phyloP scores from a whole-genome alignment of 2,329 filamentous ascomycete species.

The Chaetomiaceae sp. region DNA sequence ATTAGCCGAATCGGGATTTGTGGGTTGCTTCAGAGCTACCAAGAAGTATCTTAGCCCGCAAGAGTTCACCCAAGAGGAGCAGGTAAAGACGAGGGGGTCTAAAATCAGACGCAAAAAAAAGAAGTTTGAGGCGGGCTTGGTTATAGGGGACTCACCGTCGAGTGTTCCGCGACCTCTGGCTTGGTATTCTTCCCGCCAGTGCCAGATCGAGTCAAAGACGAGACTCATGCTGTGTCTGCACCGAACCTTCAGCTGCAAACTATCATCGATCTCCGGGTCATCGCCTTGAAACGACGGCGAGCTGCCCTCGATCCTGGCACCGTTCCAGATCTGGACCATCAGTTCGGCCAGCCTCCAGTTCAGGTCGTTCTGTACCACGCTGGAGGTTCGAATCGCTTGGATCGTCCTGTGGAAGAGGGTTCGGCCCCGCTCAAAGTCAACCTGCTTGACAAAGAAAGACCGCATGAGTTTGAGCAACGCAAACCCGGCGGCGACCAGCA shows the following conservation, averaged over 20 bases:
- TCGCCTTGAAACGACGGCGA: constrained; percentile 46
- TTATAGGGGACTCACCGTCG: constrained; percentile 55
- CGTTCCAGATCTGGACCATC: constrained; percentile 85
- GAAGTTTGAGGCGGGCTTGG: neutral
- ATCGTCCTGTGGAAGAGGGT: constrained; percentile 69
- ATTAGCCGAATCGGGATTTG: constrained; percentile 73
- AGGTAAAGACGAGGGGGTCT: constrained; percentile 12
- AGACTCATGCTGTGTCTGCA: constrained; percentile 82
- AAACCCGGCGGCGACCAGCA: constrained; percentile 77
- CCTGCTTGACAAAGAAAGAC: constrained; percentile 69
- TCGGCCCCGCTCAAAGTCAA: constrained; percentile 64
- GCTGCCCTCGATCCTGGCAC: constrained; percentile 50
- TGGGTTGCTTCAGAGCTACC: constrained; percentile 76
- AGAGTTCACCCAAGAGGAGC: constrained; percentile 25
- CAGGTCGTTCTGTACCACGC: constrained; percentile 72
- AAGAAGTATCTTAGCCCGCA: constrained; percentile 34
- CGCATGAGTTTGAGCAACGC: constrained; percentile 73
- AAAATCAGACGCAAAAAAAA: neutral
- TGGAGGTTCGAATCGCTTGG: constrained; percentile 64
- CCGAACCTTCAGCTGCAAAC: constrained; percentile 73
- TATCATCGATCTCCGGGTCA: constrained; percentile 61
- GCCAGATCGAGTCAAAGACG: constrained; percentile 80
- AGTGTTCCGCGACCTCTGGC: constrained; percentile 64
- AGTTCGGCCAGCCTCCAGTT: constrained; percentile 76
- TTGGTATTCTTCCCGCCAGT: constrained; percentile 77